Conservation (phyloP, 2,329 filamentous ascomycete genomes). For the Venturia carpophila region DNA sequence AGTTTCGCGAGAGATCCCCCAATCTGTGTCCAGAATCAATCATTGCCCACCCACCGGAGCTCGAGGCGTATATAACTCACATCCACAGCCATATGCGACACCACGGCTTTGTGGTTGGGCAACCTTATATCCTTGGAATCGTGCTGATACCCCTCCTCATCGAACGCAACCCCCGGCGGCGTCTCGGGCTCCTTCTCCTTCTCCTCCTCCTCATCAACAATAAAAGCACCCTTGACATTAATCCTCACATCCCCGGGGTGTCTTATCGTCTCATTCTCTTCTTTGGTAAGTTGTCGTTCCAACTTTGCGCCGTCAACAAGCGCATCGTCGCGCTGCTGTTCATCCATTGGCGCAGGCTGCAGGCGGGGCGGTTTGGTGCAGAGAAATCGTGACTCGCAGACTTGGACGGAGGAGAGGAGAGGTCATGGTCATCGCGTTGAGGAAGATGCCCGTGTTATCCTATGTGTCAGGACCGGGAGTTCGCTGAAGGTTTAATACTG, state of each 20-base stretch:
- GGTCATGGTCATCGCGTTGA: slow-evolving; percentile 5
- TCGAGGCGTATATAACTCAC: slow-evolving; percentile 51
- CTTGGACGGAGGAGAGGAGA: background rate
- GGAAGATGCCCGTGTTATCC: background rate
- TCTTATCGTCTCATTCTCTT: slow-evolving; percentile 32
- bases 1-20: slow-evolving; percentile 93
- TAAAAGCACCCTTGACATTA: slow-evolving; percentile 94
- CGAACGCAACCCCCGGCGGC: slow-evolving; percentile 33
- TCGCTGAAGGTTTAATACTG: slow-evolving; percentile 18
- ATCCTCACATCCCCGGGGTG: slow-evolving; percentile 72
- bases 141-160: slow-evolving; percentile 51
- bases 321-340: slow-evolving; percentile 7
- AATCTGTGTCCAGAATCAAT: slow-evolving; percentile 53
- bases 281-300: slow-evolving; percentile 13
- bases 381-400: background rate
- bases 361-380: background rate
- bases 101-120: slow-evolving; percentile 87
- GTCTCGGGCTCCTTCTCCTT: slow-evolving; percentile 29
- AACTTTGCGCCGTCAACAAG: slow-evolving; percentile 12
- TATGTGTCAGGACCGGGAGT: slow-evolving; percentile 11
- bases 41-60: background rate
- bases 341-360: background rate
- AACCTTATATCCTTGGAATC: slow-evolving; percentile 92
- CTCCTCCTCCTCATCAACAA: slow-evolving; percentile 64
- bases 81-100: slow-evolving; percentile 95